These are phyloP conservation scores for Cubamyces sp. DNA, from an alignment of 768 basidiomycete genomes.

Conservation along the genomic window DNA sequence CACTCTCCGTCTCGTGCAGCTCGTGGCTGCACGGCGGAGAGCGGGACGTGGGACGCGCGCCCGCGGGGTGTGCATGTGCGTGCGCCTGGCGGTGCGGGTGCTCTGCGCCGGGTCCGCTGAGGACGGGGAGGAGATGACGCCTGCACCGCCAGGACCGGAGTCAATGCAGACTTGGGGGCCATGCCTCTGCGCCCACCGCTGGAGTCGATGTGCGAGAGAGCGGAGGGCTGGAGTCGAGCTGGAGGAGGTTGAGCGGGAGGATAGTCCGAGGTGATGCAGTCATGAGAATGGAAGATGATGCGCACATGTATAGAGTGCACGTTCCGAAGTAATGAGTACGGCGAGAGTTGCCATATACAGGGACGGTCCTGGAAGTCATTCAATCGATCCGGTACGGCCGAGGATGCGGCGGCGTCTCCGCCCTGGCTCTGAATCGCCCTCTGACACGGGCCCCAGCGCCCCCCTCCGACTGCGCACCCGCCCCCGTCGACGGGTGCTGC, in stretches of 20 bases:
- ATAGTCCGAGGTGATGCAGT: slow-evolving; percentile 17
- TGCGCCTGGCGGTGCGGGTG: not conserved
- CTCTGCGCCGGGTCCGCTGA: slow-evolving; percentile 17
- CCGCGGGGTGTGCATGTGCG: not conserved
- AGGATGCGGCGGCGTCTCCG: slow-evolving; percentile 18
- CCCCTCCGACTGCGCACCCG: not conserved
- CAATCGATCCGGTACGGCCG: slow-evolving; percentile 26
- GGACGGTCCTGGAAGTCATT: slow-evolving; percentile 16
- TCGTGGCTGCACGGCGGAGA: slow-evolving; percentile 11
- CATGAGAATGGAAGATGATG: slow-evolving; percentile 31
- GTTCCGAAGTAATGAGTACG: slow-evolving; percentile 16
- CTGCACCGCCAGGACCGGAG: slow-evolving; percentile 6
- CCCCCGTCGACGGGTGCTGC: not conserved
- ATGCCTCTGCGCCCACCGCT: not conserved
- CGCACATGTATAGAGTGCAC: slow-evolving; percentile 27
- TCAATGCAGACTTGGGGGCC: not conserved
- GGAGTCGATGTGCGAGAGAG: not conserved
- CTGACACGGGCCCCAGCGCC: not conserved
- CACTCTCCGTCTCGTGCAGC: not conserved
- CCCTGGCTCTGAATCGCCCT: not conserved
- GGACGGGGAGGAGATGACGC: slow-evolving; percentile 12
- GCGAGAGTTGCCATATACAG: slow-evolving; percentile 21
- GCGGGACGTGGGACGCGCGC: slow-evolving; percentile 13
- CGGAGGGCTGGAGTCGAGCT: not conserved
- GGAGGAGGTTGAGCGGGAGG: slow-evolving; percentile 10